Conservation (phyloP, 1,139 yeast species). For the Kodamaea fungicola region DNA sequence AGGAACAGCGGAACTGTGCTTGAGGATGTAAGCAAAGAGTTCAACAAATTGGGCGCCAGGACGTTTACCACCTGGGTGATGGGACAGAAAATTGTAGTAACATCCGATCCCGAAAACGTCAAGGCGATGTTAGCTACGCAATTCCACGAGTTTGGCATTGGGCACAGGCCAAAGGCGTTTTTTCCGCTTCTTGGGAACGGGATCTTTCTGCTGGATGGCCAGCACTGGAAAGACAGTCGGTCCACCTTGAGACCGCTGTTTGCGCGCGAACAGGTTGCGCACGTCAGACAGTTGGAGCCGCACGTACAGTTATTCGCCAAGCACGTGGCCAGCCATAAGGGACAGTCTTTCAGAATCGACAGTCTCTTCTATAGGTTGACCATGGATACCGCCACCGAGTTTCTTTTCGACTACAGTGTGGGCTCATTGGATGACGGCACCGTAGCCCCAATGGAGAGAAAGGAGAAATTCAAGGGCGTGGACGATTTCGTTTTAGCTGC, state of each 20-base stretch:
- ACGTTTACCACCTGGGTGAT: constrained; percentile 22
- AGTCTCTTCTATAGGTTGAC: constrained; percentile 38
- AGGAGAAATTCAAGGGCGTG: constrained; percentile 11
- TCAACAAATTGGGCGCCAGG: background rate
- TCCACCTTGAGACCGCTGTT: constrained; percentile 59
- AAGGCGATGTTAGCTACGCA: constrained; percentile 41
- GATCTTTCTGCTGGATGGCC: constrained; percentile 53
- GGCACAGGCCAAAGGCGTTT: constrained; percentile 42
- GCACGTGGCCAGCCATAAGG: constrained; percentile 24
- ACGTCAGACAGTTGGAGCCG: constrained; percentile 44
- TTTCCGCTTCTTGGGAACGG: constrained; percentile 52
- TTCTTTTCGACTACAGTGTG: constrained; percentile 37
- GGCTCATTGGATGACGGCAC: constrained; percentile 27
- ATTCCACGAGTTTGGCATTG: constrained; percentile 50
- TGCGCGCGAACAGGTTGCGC: constrained; percentile 53
- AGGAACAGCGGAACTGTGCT: background rate
- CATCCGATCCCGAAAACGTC: constrained; percentile 26
- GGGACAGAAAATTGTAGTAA: constrained; percentile 12
- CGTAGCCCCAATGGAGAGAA: constrained; percentile 20
- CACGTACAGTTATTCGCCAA: constrained; percentile 41
- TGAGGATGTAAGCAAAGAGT: background rate
- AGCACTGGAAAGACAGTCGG: constrained; percentile 56
- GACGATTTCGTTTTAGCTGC: constrained; percentile 32
- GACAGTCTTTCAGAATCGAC: constrained; percentile 31
- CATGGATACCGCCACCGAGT: constrained; percentile 42